Conservation (phyloP, 2,329 filamentous ascomycete genomes). For the Zasmidium citrigriseum region DNA sequence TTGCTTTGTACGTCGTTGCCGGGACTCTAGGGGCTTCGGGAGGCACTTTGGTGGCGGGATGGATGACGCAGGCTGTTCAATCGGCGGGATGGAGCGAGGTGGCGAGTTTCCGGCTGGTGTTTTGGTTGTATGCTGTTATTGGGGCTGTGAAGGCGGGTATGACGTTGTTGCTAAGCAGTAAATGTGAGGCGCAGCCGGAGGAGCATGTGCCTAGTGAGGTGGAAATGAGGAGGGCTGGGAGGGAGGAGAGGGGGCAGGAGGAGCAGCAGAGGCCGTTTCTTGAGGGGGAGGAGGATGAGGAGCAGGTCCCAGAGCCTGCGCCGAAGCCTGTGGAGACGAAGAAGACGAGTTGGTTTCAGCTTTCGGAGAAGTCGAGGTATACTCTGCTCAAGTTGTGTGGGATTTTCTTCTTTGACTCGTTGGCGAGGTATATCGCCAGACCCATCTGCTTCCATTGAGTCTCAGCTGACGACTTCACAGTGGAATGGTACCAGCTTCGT, state of each 20-base stretch:
- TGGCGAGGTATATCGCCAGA: conserved; percentile 49
- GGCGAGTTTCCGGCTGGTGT: conserved; percentile 43
- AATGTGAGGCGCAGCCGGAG: conserved; percentile 37
- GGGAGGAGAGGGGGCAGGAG: conserved; percentile 4
- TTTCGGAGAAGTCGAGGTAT: conserved; percentile 14
- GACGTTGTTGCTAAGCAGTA: conserved; percentile 40
- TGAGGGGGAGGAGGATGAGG: conserved; percentile 5
- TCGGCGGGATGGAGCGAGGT: conserved; percentile 38
- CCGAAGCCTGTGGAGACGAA: conserved; percentile 1
- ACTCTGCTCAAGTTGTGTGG: conserved; percentile 60
- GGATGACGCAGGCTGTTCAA: conserved; percentile 38
- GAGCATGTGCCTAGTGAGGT: conserved; percentile 2
- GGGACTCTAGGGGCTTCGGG: conserved; percentile 31
- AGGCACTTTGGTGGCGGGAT: conserved; percentile 38
- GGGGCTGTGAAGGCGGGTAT: conserved; percentile 42
- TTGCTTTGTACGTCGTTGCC: conserved; percentile 34
- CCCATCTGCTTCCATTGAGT: conserved; percentile 47
- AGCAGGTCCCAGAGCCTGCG: background rate
- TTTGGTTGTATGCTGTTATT: conserved; percentile 45
- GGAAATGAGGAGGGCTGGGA: background rate
- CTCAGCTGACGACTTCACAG: conserved; percentile 37
- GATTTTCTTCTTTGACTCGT: conserved; percentile 67
- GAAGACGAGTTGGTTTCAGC: conserved; percentile 12
- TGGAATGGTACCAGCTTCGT: conserved; percentile 58
- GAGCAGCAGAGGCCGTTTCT: conserved; percentile 21